Percentiles rank a stretch among this genome's conserved stretches.
phyloP scores from a whole-genome alignment of 1,139 yeast genomes.

The Eremothecium gossypii region DNA sequence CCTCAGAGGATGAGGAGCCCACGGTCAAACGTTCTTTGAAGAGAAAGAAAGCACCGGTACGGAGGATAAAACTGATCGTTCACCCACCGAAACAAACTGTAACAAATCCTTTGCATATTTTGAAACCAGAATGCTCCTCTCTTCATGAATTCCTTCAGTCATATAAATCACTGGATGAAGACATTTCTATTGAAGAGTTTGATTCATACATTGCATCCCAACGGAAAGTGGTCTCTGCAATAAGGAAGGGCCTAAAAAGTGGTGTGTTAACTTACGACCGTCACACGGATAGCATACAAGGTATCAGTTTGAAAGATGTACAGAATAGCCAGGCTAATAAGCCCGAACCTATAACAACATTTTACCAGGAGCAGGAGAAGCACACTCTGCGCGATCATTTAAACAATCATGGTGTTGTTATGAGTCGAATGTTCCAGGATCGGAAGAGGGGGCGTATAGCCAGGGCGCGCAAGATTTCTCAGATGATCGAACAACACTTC shows the following conservation, averaged over 20 bases:
- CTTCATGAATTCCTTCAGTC: slow-evolving; percentile 41
- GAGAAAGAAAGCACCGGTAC: slow-evolving; percentile 17
- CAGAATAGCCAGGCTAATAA: slow-evolving; percentile 34
- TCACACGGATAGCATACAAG: slow-evolving; percentile 37
- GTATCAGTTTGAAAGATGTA: slow-evolving; percentile 35
- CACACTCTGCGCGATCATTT: slow-evolving; percentile 64
- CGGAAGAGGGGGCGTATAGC: slow-evolving; percentile 56
- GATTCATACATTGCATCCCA: slow-evolving; percentile 42
- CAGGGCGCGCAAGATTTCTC: slow-evolving; percentile 65
- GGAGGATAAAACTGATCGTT: slow-evolving; percentile 37
- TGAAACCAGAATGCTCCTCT: slow-evolving; percentile 34
- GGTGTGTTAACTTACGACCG: slow-evolving; percentile 41
- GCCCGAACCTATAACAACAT: slow-evolving; percentile 25
- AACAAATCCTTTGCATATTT: slow-evolving; percentile 69
- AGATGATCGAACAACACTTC: slow-evolving; percentile 80
- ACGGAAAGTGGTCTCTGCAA: slow-evolving; percentile 34
- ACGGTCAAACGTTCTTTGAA: slow-evolving; percentile 11
- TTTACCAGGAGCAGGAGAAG: slow-evolving; percentile 32
- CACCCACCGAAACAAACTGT: slow-evolving; percentile 51
- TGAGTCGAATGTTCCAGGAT: slow-evolving; percentile 65
- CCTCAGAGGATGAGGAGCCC: slow-evolving; percentile 26
- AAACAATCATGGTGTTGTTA: slow-evolving; percentile 62
- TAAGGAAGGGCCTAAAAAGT: slow-evolving; percentile 46
- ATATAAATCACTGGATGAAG: slow-evolving; percentile 54
- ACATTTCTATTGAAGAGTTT: slow-evolving; percentile 36